Base-by-base conservation (phyloP, 176 grass and related monocot genomes). In the Eleusine coracana region DNA sequence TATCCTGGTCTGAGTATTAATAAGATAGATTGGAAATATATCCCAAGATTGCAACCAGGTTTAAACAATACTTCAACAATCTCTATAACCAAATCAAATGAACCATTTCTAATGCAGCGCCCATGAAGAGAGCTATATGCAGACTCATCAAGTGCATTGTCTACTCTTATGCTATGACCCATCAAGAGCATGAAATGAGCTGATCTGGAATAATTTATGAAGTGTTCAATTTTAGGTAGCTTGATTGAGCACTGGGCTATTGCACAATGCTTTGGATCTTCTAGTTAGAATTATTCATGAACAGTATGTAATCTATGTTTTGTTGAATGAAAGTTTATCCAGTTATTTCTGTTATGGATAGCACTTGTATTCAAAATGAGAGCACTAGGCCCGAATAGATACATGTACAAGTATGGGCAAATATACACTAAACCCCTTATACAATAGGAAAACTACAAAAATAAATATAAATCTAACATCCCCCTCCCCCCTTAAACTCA, bases 101-200 rank as follows among this genome's bases (percentile, higher is more conserved):
- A 85, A 67, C 51, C 44, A 38, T 73, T 85, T 76, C 93, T 90
- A 37, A 88, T 83, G 79, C 86, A 92, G 18, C 88, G 86, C 69
- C 90, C 90, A 88, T 92, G 79, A 79, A 95, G 87, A 59, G 82
- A 92, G 44, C 75, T 70, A 75, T 92, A 95, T 68, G 90, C 79
- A 83, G 85, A 82, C 76, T 60, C 90, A 51, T 87, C 72, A 49
- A 90, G 84, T 49, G 72, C 59, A 77, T 45, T 88, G 54, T 85
- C 79, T 82, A 86, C 39, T 77, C 54, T 82, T 34, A 34, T 34
- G 2, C 31, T 34, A 34, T 1, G 31, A 34, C 31, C 2, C 31
- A 34, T 34, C 31, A 34, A 34, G 31, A 34, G 31, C 31, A 34
- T 2, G 31, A 34, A 34, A 34, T 34, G 41, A 52, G 44, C 75